A percentile compares a stretch with the other conserved stretches of the same genome.
phyloP scores from a whole-genome alignment of 352 stramenopile species.

The Nothophytophthora sp. region DNA sequence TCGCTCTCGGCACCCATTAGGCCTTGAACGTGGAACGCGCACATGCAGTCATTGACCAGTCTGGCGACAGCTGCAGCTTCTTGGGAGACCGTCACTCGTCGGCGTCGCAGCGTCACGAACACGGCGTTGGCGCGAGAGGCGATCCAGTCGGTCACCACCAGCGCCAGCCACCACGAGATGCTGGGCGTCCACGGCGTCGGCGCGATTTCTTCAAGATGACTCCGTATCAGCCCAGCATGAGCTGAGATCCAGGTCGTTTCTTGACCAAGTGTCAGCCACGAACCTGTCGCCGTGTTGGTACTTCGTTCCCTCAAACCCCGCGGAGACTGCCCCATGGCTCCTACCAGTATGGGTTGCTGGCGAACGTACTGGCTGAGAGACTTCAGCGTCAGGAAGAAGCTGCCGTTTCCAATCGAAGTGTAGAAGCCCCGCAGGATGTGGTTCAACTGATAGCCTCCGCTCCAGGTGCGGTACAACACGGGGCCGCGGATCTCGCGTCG shows the following conservation, averaged over 20 bases:
- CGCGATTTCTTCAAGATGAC: conserved; percentile 20
- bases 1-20: too few relatives aligned
- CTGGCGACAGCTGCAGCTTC: conserved; percentile 21
- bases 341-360: conserved; percentile 19
- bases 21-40: conserved; percentile 32
- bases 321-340: too few relatives aligned
- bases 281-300: too few relatives aligned
- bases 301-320: too few relatives aligned
- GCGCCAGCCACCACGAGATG: conserved; percentile 60
- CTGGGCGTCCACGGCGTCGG: too few relatives aligned
- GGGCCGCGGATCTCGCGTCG: conserved; percentile 10
- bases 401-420: conserved; percentile 18
- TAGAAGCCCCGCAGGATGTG: conserved; percentile 32
- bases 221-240: not conserved
- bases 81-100: conserved; percentile 4
- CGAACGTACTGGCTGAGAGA: conserved; percentile 28
- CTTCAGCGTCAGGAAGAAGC: conserved; percentile 22
- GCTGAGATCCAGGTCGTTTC: conserved; percentile 44
- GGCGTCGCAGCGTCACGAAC: conserved; percentile 22
- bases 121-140: conserved; percentile 26
- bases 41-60: conserved; percentile 17
- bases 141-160: conserved; percentile 55
- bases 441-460: conserved; percentile 23
- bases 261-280: too few relatives aligned
- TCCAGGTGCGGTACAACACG: conserved; percentile 24